Base-by-base conservation (phyloP, 2,329 filamentous ascomycete species). In the Penicillium concentricum region DNA sequence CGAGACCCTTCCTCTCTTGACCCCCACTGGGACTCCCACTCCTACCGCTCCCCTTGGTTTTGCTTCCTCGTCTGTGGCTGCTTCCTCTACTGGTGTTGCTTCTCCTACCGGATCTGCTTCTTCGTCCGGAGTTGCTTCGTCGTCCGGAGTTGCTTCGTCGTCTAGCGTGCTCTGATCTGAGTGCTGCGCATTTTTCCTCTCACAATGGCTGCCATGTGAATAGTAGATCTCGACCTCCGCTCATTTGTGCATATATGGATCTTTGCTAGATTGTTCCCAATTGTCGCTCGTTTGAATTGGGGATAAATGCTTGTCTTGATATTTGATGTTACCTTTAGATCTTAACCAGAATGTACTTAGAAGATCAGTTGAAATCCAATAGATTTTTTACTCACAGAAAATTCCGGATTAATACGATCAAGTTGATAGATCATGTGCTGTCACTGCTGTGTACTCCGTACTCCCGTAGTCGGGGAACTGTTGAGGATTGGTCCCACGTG, bases 11-110 rank as follows among this genome's bases (percentile, higher is more conserved):
- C 30, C 57, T 47, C 41, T 60, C 8, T 39, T 57, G 10, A 43
- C 59, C 22, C 57, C 61, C 13, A 58, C 54, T 2, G 57, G 54
- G 18, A 48, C 61, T 4, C 49, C 53, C 7, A 57, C 51, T 7
- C 20, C 28, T n/a, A 37, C 45, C 4, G 32, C 15, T 58, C 5
- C n/a, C 44, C n/a, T 60, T 55, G 5, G 59, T 28, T 49, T n/a
- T 7, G 18, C 2, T 12, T 41, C 39, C 16, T 34, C 22, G 3
- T 38, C 22, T 18, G 39, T 32, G 12, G 4, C 28, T 35, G 24
- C 20, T 41, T 41, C 20, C 10, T 44, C 16, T 37, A 20, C 32
- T 22, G 16, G 4, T 24, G n/a, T 30, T 35, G 13, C 34, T 15
- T 38, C 34, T 38, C 15, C 41, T 18, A 16, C 50, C 5, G 32